Evolutionary conservation across 23 red algal species (phyloP), one percentile per base, ranked within the genome.

Genomic region (Porphyridium purpureum): DNA sequence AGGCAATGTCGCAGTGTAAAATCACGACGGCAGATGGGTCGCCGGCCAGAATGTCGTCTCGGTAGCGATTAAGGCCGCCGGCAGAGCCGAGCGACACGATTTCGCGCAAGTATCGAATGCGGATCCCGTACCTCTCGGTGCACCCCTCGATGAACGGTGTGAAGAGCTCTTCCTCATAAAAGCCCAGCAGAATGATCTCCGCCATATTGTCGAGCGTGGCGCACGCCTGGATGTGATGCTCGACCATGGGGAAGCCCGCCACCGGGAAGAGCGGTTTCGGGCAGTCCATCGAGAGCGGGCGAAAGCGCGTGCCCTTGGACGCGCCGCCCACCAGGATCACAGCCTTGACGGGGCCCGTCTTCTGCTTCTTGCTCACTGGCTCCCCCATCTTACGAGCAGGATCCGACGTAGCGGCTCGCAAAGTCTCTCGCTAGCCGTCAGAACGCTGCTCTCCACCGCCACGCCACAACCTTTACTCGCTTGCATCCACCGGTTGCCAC

Each of bases 281-380:
- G 19, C 59, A 33, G 58, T 74, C 68, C 4, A 74, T 27, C 1
- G 68, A 74, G 1, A 74, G 52, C 27, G 68, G 68, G 11, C 68
- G 68, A 41, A 74, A 74, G 25, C 68, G 23, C 6, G 68, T 74
- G 27, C 54, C 68, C 25, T 74, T 74, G 1, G 68, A 74, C 29
- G 29, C 68, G 33, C 68, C 68, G 21, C 68, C 68, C 15, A 74
- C 68, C 20, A 74, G 31, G 26, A 74, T 74, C 6, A 74, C 35
- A n/a, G 35, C n/a, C n/a, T n/a, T n/a, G n/a, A n/a, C n/a, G n/a
- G n/a, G n/a, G n/a, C n/a, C n/a, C n/a, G n/a, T n/a, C n/a, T n/a
- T n/a, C n/a, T n/a, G n/a, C n/a, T n/a, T n/a, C n/a, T n/a, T n/a
- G n/a, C n/a, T n/a, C n/a, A n/a, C n/a, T n/a, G n/a, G n/a, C n/a